Conservation (phyloP, 2,329 filamentous ascomycete genomes). For the Paecilomyces sp. region DNA sequence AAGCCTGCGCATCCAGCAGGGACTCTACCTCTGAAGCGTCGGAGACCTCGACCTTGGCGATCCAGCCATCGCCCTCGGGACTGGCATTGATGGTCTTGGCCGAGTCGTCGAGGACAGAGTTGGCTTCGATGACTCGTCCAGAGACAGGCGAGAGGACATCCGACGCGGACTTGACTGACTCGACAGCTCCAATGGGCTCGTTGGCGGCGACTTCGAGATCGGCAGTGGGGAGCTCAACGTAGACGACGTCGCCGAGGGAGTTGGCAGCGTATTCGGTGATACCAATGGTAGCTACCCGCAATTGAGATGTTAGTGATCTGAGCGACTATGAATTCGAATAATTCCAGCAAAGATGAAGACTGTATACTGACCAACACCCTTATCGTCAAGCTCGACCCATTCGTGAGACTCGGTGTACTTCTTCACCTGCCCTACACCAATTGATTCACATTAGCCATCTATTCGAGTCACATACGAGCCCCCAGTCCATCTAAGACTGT, state of each 20-base stretch:
- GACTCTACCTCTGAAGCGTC: slow-evolving; percentile 64
- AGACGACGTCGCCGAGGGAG: slow-evolving; percentile 92
- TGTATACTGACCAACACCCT: slow-evolving; percentile 59
- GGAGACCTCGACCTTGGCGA: slow-evolving; percentile 75
- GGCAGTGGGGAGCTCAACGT: slow-evolving; percentile 79
- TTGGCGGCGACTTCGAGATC: slow-evolving; percentile 64
- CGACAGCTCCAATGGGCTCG: slow-evolving; percentile 86
- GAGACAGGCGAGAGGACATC: slow-evolving; percentile 87
- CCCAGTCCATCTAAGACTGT: not conserved
- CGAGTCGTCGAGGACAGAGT: slow-evolving; percentile 71
- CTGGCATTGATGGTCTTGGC: slow-evolving; percentile 83
- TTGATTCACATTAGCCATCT: slow-evolving; percentile 12
- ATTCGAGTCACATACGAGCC: not conserved
- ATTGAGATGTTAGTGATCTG: slow-evolving; percentile 3
- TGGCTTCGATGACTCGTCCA: slow-evolving; percentile 69
- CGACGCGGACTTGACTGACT: slow-evolving; percentile 97
- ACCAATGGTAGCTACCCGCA: slow-evolving; percentile 56
- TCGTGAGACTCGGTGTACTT: slow-evolving; percentile 97
- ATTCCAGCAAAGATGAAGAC: not conserved
- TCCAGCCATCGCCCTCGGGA: slow-evolving; percentile 87
- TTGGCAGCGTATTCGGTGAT: slow-evolving; percentile 90
- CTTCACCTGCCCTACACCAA: slow-evolving; percentile 46
- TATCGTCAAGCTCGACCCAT: slow-evolving; percentile 84
- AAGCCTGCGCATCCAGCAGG: slow-evolving; percentile 71
- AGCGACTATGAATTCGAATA: slow-evolving; percentile 18